These are phyloP conservation scores for Neodidymelliopsis sp. DNA, from an alignment of 2,329 filamentous ascomycete species.

Conservation along the genomic window DNA sequence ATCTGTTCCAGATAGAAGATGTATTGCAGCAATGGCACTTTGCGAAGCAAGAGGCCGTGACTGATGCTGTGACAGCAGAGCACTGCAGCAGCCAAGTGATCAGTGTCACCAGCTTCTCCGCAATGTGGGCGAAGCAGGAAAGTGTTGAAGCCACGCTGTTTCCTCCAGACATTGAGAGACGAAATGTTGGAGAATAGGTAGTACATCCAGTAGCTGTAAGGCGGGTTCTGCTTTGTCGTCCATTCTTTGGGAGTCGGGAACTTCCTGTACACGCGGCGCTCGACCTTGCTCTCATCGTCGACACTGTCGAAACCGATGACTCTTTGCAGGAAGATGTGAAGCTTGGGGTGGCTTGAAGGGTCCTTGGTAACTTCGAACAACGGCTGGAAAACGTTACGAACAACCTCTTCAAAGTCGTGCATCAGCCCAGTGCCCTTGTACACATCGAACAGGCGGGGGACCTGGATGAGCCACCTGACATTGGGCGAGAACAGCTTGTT, in stretches of 20 bases:
- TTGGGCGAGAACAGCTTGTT: constrained; percentile 99
- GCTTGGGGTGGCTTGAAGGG: constrained; percentile 84
- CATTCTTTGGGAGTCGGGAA: constrained; percentile 90
- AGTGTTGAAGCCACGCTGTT: constrained; percentile 92
- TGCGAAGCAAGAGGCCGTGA: constrained; percentile 89
- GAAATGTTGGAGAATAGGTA: constrained; percentile 94
- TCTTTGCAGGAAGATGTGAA: constrained; percentile 92
- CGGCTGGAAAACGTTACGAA: constrained; percentile 90
- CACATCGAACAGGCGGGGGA: constrained; percentile 92
- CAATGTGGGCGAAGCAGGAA: constrained; percentile 93
- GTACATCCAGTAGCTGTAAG: constrained; percentile 99
- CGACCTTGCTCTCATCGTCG: constrained; percentile 96
- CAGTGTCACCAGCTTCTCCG: constrained; percentile 94
- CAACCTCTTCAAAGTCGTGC: constrained; percentile 87
- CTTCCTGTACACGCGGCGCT: constrained; percentile 92
- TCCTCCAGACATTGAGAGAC: constrained; percentile 90
- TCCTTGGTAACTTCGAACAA: constrained; percentile 93
- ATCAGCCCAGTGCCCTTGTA: constrained; percentile 91
- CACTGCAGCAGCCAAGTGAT: constrained; percentile 90
- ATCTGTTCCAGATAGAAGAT: constrained; percentile 98
- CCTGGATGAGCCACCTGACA: constrained; percentile 94
- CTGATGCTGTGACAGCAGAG: constrained; percentile 97
- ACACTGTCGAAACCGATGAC: constrained; percentile 98
- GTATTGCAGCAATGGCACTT: constrained; percentile 94
- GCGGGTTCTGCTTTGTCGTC: constrained; percentile 93